Evolutionary conservation across 83 land plant genomes (phyloP).

Genomic region (Larix sibirica): DNA sequence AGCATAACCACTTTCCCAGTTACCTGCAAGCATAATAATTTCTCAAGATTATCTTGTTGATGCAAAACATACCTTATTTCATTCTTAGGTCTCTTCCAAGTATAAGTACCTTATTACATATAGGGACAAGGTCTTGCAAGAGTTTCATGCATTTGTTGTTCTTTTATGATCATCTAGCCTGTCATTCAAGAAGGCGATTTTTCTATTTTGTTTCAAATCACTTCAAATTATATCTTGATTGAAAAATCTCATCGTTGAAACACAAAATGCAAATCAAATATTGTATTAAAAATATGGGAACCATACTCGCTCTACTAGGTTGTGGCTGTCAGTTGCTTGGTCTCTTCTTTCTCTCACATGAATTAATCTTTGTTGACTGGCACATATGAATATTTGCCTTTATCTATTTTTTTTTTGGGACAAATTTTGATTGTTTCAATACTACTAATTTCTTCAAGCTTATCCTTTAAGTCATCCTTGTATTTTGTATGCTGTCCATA

Average conservation of each 20-base stretch:
- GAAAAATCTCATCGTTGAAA: not conserved
- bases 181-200: not conserved
- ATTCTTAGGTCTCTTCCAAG: not conserved
- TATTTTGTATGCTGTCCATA: not conserved
- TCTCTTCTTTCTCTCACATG: slow-evolving; percentile 7
- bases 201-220: not conserved
- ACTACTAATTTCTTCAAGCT: not conserved
- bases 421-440: not conserved
- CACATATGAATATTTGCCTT: not conserved
- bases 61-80: not conserved
- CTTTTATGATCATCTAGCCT: slow-evolving; percentile 61
- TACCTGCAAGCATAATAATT: not conserved
- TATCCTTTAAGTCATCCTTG: not conserved
- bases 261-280: not conserved
- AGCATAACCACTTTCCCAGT: not conserved
- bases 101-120: slow-evolving; percentile 73
- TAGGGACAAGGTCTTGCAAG: slow-evolving; percentile 82
- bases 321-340: slow-evolving; percentile 11
- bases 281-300: not conserved
- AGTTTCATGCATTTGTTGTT: slow-evolving; percentile 88
- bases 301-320: slow-evolving; percentile 12
- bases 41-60: not conserved
- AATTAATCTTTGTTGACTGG: slow-evolving; percentile 3
- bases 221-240: not conserved
- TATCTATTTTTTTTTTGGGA: not conserved